phyloP scores from a whole-genome alignment of 768 basidiomycete genomes.

The Amanita thiersii region DNA sequence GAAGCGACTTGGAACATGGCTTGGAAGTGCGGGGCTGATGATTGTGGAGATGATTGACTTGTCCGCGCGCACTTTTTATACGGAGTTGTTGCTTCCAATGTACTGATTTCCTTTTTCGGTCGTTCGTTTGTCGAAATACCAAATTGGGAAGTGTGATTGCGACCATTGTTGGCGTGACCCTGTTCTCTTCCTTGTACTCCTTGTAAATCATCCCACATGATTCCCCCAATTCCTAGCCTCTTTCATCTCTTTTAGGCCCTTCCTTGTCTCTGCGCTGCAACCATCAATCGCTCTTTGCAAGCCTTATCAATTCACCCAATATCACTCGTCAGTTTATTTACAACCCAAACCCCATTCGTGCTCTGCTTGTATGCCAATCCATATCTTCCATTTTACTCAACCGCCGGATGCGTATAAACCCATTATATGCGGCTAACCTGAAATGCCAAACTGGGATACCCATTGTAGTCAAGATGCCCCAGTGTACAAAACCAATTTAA shows the following conservation, averaged over 20 bases:
- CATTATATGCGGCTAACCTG: too few species aligned
- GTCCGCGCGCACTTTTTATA: conserved; percentile 20
- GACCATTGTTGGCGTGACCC: neutral
- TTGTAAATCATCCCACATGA: too few species aligned
- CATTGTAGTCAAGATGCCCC: too few species aligned
- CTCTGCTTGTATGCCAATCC: neutral
- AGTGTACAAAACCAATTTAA: too few species aligned
- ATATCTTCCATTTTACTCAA: too few species aligned
- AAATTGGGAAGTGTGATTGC: conserved; percentile 14
- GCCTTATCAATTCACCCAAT: too few species aligned
- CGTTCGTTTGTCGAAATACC: conserved; percentile 30
- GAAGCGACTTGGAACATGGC: conserved; percentile 43
- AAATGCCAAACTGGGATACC: neutral
- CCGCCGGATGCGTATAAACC: too few species aligned
- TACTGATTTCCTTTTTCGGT: conserved; percentile 21
- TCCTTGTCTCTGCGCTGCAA: conserved; percentile 1
- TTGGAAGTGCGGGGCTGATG: conserved; percentile 6
- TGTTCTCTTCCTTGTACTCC: neutral
- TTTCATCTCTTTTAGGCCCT: neutral
- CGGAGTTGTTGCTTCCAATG: conserved; percentile 14
- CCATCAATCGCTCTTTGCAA: neutral
- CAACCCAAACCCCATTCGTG: neutral
- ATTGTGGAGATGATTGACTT: conserved; percentile 5
- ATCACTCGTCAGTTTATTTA: too few species aligned
- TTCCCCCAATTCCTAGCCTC: neutral